A percentile compares a stretch with the other conserved stretches of the same genome.
These are phyloP conservation scores for Casaregolazyma lundiana DNA, from an alignment of 1,139 yeast genomes.

Conservation along the genomic window DNA sequence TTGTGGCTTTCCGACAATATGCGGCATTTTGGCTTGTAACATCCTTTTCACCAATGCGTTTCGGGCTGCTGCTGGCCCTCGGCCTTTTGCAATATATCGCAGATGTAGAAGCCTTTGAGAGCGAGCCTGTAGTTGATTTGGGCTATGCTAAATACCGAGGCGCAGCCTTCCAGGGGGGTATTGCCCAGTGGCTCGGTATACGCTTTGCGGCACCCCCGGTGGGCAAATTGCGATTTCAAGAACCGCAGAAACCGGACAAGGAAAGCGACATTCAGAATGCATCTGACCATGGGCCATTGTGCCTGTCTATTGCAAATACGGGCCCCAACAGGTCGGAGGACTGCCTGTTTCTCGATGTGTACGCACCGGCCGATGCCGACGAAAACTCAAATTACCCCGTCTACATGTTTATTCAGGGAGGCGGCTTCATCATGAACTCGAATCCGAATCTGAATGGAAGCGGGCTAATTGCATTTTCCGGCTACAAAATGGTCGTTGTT, in stretches of 20 bases:
- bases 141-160: constrained; percentile 5
- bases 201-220: constrained; percentile 27
- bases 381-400: constrained; percentile 19
- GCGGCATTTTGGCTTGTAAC: no score
- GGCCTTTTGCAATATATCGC: neutral
- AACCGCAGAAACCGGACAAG: neutral
- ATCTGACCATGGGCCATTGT: constrained; percentile 18
- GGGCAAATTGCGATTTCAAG: constrained; percentile 17
- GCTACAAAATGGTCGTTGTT: constrained; percentile 33
- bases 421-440: constrained; percentile 21
- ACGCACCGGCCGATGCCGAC: constrained; percentile 14
- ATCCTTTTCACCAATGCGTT: neutral
- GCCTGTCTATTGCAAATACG: constrained; percentile 21
- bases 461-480: constrained; percentile 25
- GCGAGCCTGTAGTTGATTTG: neutral
- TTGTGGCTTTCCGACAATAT: no score
- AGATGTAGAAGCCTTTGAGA: neutral
- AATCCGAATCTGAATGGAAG: constrained; percentile 34
- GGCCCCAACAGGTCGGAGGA: constrained; percentile 17
- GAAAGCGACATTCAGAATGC: constrained; percentile 7
- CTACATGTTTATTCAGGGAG: constrained; percentile 32
- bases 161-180: neutral
- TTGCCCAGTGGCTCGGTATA: constrained; percentile 12
- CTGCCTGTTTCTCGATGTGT: constrained; percentile 22
- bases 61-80: neutral